Evolutionary conservation across 306 rosid genomes (phyloP), one percentile per base, ranked within the genome.

Genomic region (Cucurbita ficifolia): DNA sequence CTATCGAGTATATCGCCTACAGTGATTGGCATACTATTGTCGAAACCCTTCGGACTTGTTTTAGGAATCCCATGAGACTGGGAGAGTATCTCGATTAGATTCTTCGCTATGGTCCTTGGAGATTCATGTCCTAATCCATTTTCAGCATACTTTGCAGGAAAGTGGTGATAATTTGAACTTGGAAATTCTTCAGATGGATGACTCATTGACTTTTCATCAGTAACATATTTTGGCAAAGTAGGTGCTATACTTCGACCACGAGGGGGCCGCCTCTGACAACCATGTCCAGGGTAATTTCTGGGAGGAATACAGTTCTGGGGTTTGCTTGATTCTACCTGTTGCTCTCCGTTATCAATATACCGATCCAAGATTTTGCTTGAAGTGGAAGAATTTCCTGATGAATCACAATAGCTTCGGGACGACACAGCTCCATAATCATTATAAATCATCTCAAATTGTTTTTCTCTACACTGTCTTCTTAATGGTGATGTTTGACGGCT

Each of bases 291-390:
- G 62, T 74, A 76, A 76, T 76, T 79, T 59, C 82, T 83, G 42
- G 83, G 84, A 45, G 85, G 77, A 77, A 12, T 77, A 81, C 59
- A 29, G 24, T 70, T 82, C 67, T 81, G 76, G 29, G 80, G 71
- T 71, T 78, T 85, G 67, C 79, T 81, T 51, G 76, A 79, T 79
- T 81, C 91, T 61, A 83, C 86, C 75, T 82, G 91, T 83, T 85
- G 96, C 82, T 94, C 97, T 76, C 96, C 97, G 39, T 90, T 92
- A 49, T 90, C 99, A 65, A 94, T 89, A 80, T 79, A 94, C 67
- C 96, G 91, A 78, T 94, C 97, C 76, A 91, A 79, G 79, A 88
- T 45, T 78, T 85, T 91, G 75, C 87, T 79, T 79, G 85, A 62
- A 54, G 86, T 80, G 79, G 97, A 89, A 57, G 95, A 89, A 85